A percentile compares a stretch with the other conserved stretches of the same genome.
Evolutionary conservation across 169 alveolate species (phyloP).

Genomic region (Blepharisma undulans): DNA sequence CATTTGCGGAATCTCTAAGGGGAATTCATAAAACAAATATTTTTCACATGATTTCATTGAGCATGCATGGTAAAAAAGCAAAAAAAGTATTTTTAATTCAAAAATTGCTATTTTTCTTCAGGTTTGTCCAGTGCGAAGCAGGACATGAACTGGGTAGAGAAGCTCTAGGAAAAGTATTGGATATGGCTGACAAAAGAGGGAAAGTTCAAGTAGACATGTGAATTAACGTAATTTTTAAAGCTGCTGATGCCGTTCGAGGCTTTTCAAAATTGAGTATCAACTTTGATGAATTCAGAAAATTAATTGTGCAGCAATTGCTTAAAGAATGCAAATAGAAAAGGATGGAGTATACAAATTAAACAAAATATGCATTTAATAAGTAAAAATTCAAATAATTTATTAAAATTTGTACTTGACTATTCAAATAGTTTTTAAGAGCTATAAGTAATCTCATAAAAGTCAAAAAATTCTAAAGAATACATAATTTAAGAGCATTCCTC

Average conservation of each 20-base stretch:
- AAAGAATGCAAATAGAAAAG: background rate
- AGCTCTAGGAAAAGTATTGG: background rate
- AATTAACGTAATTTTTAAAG: background rate
- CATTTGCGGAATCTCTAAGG: background rate
- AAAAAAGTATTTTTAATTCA: background rate
- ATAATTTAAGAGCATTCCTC: too few species aligned
- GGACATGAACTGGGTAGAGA: background rate
- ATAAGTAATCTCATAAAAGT: too few species aligned
- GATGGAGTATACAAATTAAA: background rate
- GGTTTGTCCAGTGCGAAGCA: conserved; percentile 1
- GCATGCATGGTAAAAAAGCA: background rate
- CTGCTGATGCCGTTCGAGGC: background rate
- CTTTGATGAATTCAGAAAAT: background rate
- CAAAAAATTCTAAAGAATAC: too few species aligned
- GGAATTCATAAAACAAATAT: background rate
- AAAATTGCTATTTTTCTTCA: conserved; percentile 26
- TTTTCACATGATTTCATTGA: background rate
- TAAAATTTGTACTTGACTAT: too few species aligned
- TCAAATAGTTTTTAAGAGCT: too few species aligned
- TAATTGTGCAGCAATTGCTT: background rate
- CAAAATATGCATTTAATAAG: background rate
- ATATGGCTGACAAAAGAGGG: background rate
- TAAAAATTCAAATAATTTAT: too few species aligned
- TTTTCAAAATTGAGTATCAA: background rate
- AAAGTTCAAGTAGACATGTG: background rate